A percentile compares a stretch with the other conserved stretches of the same genome.
These are phyloP conservation scores for Trichoderma reesei DNA, from an alignment of 495 filamentous ascomycete genomes.

Conservation along the genomic window DNA sequence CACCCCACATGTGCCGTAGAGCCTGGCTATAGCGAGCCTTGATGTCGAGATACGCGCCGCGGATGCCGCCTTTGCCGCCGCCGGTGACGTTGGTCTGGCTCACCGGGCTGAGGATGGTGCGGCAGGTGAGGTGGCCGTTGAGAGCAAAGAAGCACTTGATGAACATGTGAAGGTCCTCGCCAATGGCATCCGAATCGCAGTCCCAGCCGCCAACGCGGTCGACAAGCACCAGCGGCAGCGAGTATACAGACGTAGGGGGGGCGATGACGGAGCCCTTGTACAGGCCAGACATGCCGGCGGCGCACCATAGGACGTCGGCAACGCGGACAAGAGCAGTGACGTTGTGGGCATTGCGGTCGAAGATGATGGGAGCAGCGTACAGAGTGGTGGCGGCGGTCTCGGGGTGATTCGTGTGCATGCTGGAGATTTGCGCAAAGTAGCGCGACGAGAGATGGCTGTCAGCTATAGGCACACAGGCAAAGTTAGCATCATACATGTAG, in stretches of 20 bases:
- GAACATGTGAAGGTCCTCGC: slow-evolving; percentile 67
- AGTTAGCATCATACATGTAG: slow-evolving; percentile 24
- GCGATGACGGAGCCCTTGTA: slow-evolving; percentile 48
- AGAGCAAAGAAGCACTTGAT: slow-evolving; percentile 65
- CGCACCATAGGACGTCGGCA: slow-evolving; percentile 57
- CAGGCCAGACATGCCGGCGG: slow-evolving; percentile 55
- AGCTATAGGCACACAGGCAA: slow-evolving; percentile 30
- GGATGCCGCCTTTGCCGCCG: slow-evolving; percentile 34
- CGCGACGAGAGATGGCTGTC: slow-evolving; percentile 58
- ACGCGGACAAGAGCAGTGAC: slow-evolving; percentile 57
- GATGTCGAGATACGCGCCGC: slow-evolving; percentile 43
- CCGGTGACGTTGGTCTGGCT: slow-evolving; percentile 60
- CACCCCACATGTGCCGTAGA: slow-evolving; percentile 63
- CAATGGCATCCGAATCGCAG: slow-evolving; percentile 55
- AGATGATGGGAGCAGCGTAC: slow-evolving; percentile 61
- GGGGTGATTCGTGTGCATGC: slow-evolving; percentile 44
- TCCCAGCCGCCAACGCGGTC: slow-evolving; percentile 59
- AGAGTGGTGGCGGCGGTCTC: slow-evolving; percentile 48
- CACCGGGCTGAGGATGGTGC: slow-evolving; percentile 49
- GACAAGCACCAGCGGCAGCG: slow-evolving; percentile 50
- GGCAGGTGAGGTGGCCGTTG: slow-evolving; percentile 47
- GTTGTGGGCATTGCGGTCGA: slow-evolving; percentile 58
- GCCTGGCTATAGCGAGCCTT: slow-evolving; percentile 55
- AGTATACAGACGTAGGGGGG: slow-evolving; percentile 63
- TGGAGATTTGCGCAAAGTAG: slow-evolving; percentile 53